Conservation (phyloP, 331 rosid genomes). For the Phaseolus coccineus region DNA sequence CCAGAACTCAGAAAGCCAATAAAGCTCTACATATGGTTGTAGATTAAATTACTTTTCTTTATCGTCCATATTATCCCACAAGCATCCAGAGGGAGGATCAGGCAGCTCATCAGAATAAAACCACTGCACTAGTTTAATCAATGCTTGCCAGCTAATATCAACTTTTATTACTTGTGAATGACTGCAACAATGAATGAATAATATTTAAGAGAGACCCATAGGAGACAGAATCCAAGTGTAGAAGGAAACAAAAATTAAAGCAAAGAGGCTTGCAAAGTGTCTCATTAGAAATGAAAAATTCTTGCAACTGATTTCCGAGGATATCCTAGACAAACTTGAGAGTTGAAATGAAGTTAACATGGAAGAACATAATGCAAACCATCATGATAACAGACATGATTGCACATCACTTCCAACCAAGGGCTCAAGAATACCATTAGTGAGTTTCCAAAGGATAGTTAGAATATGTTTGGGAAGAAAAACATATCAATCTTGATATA, state of each 20-base stretch:
- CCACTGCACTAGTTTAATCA: constrained; percentile 74
- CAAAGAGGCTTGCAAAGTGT: constrained; percentile 18
- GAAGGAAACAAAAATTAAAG: constrained; percentile 22
- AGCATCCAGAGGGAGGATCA: constrained; percentile 76
- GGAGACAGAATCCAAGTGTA: constrained; percentile 5
- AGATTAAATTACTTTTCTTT: constrained; percentile 68
- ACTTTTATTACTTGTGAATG: constrained; percentile 65
- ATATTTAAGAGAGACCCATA: constrained; percentile 13
- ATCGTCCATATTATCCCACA: constrained; percentile 77
- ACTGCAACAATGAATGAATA: constrained; percentile 56
- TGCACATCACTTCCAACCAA: constrained; percentile 30
- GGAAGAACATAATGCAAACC: constrained; percentile 7
- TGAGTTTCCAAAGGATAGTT: too few relatives aligned
- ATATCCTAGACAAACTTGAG: constrained; percentile 12
- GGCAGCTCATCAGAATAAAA: constrained; percentile 74
- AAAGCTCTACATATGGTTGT: constrained; percentile 77
- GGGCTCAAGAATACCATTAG: too few relatives aligned
- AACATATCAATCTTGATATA: neutral
- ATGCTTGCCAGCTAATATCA: constrained; percentile 79
- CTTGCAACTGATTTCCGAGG: constrained; percentile 13
- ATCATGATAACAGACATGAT: constrained; percentile 31
- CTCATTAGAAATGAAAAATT: constrained; percentile 1
- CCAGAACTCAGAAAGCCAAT: constrained; percentile 88
- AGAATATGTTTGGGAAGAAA: constrained; percentile 27
- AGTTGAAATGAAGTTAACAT: constrained; percentile 32